Evolutionary conservation across 164 flowering plant genomes (phyloP), one percentile per base, ranked within the genome.

Genomic region (Protea cynaroides): DNA sequence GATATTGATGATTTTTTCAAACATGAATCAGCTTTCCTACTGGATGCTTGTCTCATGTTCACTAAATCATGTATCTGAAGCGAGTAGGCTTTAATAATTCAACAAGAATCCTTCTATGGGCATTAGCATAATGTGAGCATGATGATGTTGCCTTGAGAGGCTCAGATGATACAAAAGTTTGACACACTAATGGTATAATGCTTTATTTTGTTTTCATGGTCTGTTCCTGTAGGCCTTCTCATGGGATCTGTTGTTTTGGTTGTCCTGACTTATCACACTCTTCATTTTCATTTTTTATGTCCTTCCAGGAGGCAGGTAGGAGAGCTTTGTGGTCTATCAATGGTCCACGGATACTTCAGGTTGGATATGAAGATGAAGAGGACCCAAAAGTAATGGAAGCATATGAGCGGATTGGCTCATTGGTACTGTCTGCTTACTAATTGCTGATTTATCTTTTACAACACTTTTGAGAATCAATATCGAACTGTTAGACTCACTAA

Each of bases 341-440:
- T 72, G 97, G 99, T 58, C 90, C 97, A 12, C 77, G 89, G 34
- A 88, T 94, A 73, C 69, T 94, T 25, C 88, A 94, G 77, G 71
- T 91, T 17, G 99, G 97, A 2, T 94, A 94, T 58, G 99, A 84
- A 76, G 88, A 88, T 64, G 99, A 94, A 67, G 86, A 82, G 67
- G 83, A 91, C 68, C 87, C 92, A 11, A 85, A 89, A 81, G 99
- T 88, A 75, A 91, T 91, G 97, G 90, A 78, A 76, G 96, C 97
- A 49, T 94, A 78, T 63, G 97, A 94, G 70, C 86, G 78, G 81
- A 72, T 88, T 71, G 99, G 97, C 69, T 81, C 97, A 40, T 67
- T 91, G 96, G 99, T 94, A 86, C 17, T 63, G 8, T 49, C 23
- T 36, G 13, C 34, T 54, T n/a, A 8, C 24, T 25, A 52, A 29